Percentiles rank a stretch among this genome's conserved stretches.
Evolutionary conservation across 495 filamentous ascomycete species (phyloP).

Genomic region (Lophium mytilinum): DNA sequence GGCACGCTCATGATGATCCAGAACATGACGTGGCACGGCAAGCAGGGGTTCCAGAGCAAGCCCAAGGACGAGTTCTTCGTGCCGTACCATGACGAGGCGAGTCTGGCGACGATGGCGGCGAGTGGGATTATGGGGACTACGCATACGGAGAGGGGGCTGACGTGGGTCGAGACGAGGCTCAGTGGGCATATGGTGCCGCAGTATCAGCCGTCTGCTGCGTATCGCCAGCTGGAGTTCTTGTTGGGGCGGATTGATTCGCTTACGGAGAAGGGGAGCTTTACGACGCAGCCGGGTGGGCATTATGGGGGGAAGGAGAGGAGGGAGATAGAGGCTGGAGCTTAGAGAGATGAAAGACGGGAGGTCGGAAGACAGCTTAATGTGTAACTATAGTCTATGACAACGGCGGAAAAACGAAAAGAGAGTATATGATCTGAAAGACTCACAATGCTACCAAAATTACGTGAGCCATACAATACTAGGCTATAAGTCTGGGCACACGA

Average conservation of each 20-base stretch:
- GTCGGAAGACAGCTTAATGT: background rate
- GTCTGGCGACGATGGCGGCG: conserved; percentile 21
- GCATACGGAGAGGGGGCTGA: conserved; percentile 34
- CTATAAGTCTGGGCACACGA: too few species aligned
- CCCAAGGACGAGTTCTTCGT: conserved; percentile 35
- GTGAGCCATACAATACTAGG: too few species aligned
- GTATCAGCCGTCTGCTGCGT: conserved; percentile 36
- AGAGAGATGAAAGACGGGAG: background rate
- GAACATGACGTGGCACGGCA: conserved; percentile 78
- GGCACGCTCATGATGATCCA: conserved; percentile 66
- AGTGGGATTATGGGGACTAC: conserved; percentile 31
- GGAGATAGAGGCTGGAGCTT: background rate
- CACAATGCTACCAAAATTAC: too few species aligned
- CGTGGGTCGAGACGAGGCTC: conserved; percentile 28
- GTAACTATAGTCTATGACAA: background rate
- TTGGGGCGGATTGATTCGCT: conserved; percentile 32
- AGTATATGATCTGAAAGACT: too few species aligned
- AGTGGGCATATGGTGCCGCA: conserved; percentile 34
- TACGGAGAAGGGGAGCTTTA: conserved; percentile 23
- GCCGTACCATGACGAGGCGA: conserved; percentile 30
- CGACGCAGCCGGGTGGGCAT: conserved; percentile 16
- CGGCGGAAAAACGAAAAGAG: too few species aligned
- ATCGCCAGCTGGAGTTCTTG: conserved; percentile 52
- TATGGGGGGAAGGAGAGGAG: background rate
- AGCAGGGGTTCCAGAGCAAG: conserved; percentile 53